These are phyloP conservation scores for Echites panduratus DNA, from an alignment of 257 asterid genomes.

Conservation along the genomic window DNA sequence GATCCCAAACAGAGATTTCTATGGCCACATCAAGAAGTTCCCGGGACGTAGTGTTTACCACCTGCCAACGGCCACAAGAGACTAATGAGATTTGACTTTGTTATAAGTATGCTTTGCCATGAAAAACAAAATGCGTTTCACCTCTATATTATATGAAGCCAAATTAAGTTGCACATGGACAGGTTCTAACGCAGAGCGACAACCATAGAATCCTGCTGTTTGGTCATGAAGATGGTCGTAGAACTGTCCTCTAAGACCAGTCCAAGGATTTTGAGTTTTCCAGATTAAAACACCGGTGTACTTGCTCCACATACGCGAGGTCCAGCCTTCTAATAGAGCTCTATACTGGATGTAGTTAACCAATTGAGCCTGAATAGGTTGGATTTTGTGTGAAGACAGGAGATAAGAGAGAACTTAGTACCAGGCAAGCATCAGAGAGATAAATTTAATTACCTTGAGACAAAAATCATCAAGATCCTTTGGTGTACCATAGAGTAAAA, in stretches of 20 bases:
- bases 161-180: constrained; percentile 93
- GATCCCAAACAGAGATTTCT: constrained; percentile 81
- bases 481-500: constrained; percentile 72
- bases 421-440: neutral
- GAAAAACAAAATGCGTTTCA: no score
- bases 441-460: constrained; percentile 56
- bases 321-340: constrained; percentile 98
- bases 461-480: constrained; percentile 88
- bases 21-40: constrained; percentile 59
- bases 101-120: no score
- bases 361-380: constrained; percentile 72
- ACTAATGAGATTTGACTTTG: no score
- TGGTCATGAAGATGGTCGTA: constrained; percentile 96
- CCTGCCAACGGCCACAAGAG: constrained; percentile 27
- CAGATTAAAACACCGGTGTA: constrained; percentile 93
- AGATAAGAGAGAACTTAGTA: neutral
- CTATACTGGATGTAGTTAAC: constrained; percentile 86
- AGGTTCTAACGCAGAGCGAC: constrained; percentile 92
- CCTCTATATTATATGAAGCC: constrained; percentile 66
- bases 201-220: constrained; percentile 96
- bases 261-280: constrained; percentile 99
- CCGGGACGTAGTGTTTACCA: constrained; percentile 58
- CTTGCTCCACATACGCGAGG: constrained; percentile 95
- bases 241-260: constrained; percentile 94
- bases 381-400: constrained; percentile 6